A percentile compares a stretch with the other conserved stretches of the same genome.
Evolutionary conservation across 495 filamentous ascomycete species (phyloP).

Genomic region (Podospora fimiseda): DNA sequence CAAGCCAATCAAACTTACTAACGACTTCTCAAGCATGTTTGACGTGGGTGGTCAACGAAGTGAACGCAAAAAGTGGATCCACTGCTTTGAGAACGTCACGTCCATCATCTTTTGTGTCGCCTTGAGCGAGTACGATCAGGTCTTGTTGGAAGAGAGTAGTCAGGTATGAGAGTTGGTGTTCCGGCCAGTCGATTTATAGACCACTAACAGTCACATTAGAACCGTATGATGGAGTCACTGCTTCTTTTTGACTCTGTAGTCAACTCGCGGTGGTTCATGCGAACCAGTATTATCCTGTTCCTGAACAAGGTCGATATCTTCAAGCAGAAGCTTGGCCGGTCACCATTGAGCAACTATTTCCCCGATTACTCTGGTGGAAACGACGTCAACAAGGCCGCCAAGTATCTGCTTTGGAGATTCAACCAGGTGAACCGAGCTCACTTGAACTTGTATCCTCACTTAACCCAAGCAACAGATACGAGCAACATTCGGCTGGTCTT

Average conservation of each 20-base stretch:
- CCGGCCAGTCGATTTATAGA: not conserved
- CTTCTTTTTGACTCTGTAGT: constrained; percentile 98
- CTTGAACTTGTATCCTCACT: constrained; percentile 92
- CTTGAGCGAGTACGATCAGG: constrained; percentile 97
- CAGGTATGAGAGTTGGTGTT: constrained; percentile 56
- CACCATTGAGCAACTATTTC: constrained; percentile 87
- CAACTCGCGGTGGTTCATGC: constrained; percentile 98
- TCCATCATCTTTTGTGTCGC: constrained; percentile 99
- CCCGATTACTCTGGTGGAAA: constrained; percentile 96
- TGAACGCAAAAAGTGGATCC: constrained; percentile 99
- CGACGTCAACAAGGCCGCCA: constrained; percentile 94
- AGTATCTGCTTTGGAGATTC: constrained; percentile 96
- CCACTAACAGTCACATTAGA: constrained; percentile 46
- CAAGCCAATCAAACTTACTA: too few species aligned
- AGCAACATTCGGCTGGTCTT: constrained; percentile 97
- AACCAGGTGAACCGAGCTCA: constrained; percentile 97
- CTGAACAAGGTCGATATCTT: constrained; percentile 98
- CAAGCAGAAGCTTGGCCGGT: constrained; percentile 84
- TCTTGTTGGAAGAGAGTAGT: constrained; percentile 91
- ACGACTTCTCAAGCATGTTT: constrained; percentile 71
- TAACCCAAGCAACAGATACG: constrained; percentile 97
- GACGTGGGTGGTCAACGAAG: constrained; percentile 96
- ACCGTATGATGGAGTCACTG: constrained; percentile 98
- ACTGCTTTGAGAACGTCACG: constrained; percentile 98
- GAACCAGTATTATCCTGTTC: constrained; percentile 97